Evolutionary conservation across 768 basidiomycete genomes (phyloP).

Genomic region (Termitomyces sp.): DNA sequence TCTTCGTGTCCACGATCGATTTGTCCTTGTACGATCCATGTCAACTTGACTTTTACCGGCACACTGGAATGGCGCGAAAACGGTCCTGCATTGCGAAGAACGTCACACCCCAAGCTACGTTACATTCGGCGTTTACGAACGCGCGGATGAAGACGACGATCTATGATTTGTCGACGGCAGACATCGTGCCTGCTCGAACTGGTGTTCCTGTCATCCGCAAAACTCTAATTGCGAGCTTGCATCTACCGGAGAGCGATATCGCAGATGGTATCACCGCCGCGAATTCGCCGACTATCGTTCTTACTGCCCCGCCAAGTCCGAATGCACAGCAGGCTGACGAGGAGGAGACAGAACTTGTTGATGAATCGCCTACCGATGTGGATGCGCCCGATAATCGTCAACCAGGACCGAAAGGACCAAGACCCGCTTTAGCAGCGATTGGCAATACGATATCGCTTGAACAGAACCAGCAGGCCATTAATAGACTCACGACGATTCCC

Average conservation of each 20-base stretch:
- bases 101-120: not conserved
- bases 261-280: not conserved
- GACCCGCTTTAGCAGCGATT: not conserved
- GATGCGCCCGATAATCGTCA: not conserved
- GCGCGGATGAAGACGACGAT: slow-evolving; percentile 11
- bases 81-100: slow-evolving; percentile 4
- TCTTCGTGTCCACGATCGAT: slow-evolving; percentile 3
- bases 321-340: not conserved
- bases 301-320: slow-evolving; percentile 11
- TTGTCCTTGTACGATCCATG: slow-evolving; percentile 5
- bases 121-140: slow-evolving; percentile 2
- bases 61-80: not conserved
- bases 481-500: not conserved
- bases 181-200: slow-evolving; percentile 2
- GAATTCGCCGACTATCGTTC: slow-evolving; percentile 10
- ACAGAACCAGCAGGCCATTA: not conserved
- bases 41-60: slow-evolving; percentile 10
- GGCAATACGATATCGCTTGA: not conserved
- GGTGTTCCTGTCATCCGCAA: not conserved
- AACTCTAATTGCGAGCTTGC: not conserved
- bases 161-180: slow-evolving; percentile 12
- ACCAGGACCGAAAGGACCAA: not conserved
- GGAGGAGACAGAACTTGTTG: not conserved
- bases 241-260: not conserved
- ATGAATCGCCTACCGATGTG: too few relatives aligned